These are phyloP conservation scores for Oenanthe sinensis DNA, from an alignment of 129 eudicot genomes.

Conservation along the genomic window DNA sequence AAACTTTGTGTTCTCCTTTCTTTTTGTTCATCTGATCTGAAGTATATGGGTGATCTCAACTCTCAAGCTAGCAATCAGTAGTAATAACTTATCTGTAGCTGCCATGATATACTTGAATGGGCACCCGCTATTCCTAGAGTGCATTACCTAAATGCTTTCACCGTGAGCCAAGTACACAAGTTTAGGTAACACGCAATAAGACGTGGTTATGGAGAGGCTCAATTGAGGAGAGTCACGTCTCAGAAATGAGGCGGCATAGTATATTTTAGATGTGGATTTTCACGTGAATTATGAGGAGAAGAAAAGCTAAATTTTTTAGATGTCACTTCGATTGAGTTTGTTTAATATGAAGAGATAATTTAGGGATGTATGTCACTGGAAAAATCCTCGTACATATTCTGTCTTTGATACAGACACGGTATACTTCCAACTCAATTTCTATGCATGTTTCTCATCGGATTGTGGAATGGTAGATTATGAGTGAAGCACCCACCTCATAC, in stretches of 20 bases:
- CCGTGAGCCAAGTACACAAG: slow-evolving; percentile 27
- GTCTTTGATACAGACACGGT: slow-evolving; percentile 14
- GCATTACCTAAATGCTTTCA: slow-evolving; percentile 43
- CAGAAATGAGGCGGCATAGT: slow-evolving; percentile 40
- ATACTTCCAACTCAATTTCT: slow-evolving; percentile 23
- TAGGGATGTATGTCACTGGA: slow-evolving; percentile 45
- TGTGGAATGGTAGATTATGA: slow-evolving; percentile 21
- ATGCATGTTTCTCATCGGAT: slow-evolving; percentile 23
- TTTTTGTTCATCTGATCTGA: slow-evolving; percentile 36
- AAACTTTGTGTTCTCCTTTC: slow-evolving; percentile 41
- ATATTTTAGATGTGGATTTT: slow-evolving; percentile 50
- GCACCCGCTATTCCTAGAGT: slow-evolving; percentile 40
- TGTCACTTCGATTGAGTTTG: slow-evolving; percentile 34
- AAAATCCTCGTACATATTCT: slow-evolving; percentile 29
- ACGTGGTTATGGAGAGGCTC: slow-evolving; percentile 25
- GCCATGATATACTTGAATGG: slow-evolving; percentile 35
- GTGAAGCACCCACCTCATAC: slow-evolving; percentile 26
- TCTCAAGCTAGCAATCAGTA: slow-evolving; percentile 39
- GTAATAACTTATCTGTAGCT: slow-evolving; percentile 30
- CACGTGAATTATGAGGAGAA: slow-evolving; percentile 83
- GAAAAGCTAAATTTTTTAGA: slow-evolving; percentile 67
- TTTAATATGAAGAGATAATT: slow-evolving; percentile 48
- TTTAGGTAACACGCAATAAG: slow-evolving; percentile 38
- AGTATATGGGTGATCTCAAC: slow-evolving; percentile 50
- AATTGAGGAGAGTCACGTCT: slow-evolving; percentile 43